A percentile compares a stretch with the other conserved stretches of the same genome.
Evolutionary conservation across 2,329 filamentous ascomycete genomes (phyloP).

Genomic region (Ascochyta clinopodiicola): DNA sequence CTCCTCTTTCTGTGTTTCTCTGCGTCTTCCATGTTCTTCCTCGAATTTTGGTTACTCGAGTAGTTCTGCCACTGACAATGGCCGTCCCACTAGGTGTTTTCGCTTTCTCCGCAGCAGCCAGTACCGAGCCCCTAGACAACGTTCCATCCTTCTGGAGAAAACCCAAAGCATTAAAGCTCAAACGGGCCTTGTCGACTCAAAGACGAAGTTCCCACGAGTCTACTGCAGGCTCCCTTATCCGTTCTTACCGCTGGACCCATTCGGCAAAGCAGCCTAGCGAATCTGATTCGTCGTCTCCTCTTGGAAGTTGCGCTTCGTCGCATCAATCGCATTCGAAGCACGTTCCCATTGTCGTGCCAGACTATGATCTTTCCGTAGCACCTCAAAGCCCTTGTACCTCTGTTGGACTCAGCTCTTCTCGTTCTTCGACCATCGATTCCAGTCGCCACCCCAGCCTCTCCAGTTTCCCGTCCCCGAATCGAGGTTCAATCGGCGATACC

Average conservation of each 20-base stretch:
- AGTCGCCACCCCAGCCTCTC: slow-evolving; percentile 40
- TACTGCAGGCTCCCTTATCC: slow-evolving; percentile 38
- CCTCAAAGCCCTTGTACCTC: slow-evolving; percentile 47
- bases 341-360: slow-evolving; percentile 53
- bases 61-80: slow-evolving; percentile 46
- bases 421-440: slow-evolving; percentile 39
- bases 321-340: slow-evolving; percentile 48
- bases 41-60: slow-evolving; percentile 3
- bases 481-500: slow-evolving; percentile 41
- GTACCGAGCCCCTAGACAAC: slow-evolving; percentile 44
- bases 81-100: slow-evolving; percentile 48
- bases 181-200: slow-evolving; percentile 36
- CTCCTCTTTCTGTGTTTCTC: slow-evolving; percentile 33
- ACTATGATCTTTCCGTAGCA: slow-evolving; percentile 50
- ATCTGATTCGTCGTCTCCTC: slow-evolving; percentile 28
- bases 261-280: slow-evolving; percentile 28
- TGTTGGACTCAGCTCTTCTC: slow-evolving; percentile 41
- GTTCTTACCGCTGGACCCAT: slow-evolving; percentile 30
- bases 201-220: slow-evolving; percentile 36
- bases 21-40: slow-evolving; percentile 24
- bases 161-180: slow-evolving; percentile 38
- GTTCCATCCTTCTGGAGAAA: slow-evolving; percentile 43
- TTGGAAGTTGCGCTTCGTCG: slow-evolving; percentile 29
- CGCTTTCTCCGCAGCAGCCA: slow-evolving; percentile 44
- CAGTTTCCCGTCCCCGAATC: slow-evolving; percentile 33